Evolutionary conservation across 768 basidiomycete species (phyloP), one percentile per base, ranked within the genome.

Genomic region (Tephrocybe rancida): DNA sequence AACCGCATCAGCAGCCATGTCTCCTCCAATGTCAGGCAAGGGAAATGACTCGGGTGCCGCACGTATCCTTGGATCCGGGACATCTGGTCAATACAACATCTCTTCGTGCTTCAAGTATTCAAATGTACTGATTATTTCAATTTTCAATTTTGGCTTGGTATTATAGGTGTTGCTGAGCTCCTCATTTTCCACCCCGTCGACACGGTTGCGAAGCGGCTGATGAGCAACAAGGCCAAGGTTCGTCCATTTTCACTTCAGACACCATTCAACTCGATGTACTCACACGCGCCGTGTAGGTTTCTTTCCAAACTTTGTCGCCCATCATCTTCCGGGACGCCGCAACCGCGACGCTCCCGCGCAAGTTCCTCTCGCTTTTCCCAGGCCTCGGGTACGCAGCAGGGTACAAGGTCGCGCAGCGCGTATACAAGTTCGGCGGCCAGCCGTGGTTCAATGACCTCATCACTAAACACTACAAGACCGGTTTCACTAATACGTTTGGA

Each of bases 371-470:
- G 3, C 82, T 99, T n/a, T 99, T 99, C 78, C 96, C 96, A 30
- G 96, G 94, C 48, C 85, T 99, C 3, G 96, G 96, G 2, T 99
- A 99, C 67, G 96, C 97, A 4, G 97, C 96, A 24, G 95, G 97
- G 4, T 99, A 98, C 85, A 99, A 98, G 71, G 75, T 98, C 65
- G 73, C 92, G 0, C 95, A 98, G 72, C 85, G 95, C 47, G 82
- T 93, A 63, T 96, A 95, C 86, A 99, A 97, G 74, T 99, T 98
- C 64, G 96, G 96, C 57, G 96, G 96, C 5, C 96, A 99, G 73
- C 96, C 96, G 13, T 98, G 87, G 82, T 97, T 98, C 73, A 90
- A 94, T 73, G 97, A 98, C 74, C 63, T 95, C 67, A 86, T 99
- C 70, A 80, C 80, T 59, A 83, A 81, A 64, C 79, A 95, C 72